A percentile compares a stretch with the other conserved stretches of the same genome.
These are phyloP conservation scores for Fusarium decemcellulare DNA, from an alignment of 2,329 filamentous ascomycete genomes.

Conservation along the genomic window DNA sequence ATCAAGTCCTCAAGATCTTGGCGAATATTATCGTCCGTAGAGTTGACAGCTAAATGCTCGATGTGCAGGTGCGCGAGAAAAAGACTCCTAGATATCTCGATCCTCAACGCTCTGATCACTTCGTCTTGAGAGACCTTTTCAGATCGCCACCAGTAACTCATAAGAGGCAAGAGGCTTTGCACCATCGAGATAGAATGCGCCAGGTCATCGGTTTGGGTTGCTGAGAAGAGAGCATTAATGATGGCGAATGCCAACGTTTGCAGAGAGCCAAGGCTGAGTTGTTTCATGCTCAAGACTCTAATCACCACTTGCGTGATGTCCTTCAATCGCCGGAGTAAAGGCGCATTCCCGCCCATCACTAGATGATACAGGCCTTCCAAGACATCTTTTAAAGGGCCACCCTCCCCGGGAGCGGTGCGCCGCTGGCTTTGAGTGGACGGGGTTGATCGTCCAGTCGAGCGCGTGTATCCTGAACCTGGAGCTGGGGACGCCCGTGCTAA, in stretches of 20 bases:
- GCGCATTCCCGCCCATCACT: constrained; percentile 76
- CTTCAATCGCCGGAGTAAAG: constrained; percentile 69
- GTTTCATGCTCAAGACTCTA: constrained; percentile 72
- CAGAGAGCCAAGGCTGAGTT: constrained; percentile 71
- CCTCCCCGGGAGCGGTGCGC: constrained; percentile 46
- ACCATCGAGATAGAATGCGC: constrained; percentile 72
- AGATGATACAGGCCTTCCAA: constrained; percentile 77
- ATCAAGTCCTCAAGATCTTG: constrained; percentile 74
- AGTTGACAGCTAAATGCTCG: constrained; percentile 66
- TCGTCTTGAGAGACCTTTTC: constrained; percentile 74
- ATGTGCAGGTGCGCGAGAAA: constrained; percentile 76
- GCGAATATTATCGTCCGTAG: constrained; percentile 55
- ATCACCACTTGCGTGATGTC: constrained; percentile 70
- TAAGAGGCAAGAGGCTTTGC: constrained; percentile 75
- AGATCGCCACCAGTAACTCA: constrained; percentile 84
- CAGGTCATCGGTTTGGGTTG: constrained; percentile 77
- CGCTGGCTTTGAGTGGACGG: constrained; percentile 51
- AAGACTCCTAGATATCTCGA: constrained; percentile 83
- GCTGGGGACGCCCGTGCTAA: constrained; percentile 63
- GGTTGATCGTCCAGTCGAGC: constrained; percentile 49
- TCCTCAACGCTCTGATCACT: constrained; percentile 74
- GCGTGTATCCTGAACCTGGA: constrained; percentile 50
- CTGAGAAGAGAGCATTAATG: constrained; percentile 79
- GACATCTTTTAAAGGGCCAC: constrained; percentile 53
- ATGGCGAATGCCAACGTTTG: constrained; percentile 82